Conservation (phyloP, 129 eudicot genomes). For the Arctium minus region DNA sequence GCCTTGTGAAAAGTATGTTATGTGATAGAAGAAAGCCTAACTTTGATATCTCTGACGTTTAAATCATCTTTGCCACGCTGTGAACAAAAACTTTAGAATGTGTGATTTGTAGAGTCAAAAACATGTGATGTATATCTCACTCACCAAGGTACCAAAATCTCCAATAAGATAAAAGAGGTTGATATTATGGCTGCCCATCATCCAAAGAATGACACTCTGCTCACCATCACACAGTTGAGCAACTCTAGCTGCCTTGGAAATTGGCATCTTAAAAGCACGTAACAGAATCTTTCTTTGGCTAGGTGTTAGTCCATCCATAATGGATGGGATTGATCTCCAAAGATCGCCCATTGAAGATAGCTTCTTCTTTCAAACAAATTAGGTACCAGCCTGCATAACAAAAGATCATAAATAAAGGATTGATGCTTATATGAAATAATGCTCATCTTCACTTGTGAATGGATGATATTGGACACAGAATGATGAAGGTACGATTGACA, state of each 20-base stretch:
- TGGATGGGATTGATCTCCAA: slow-evolving; percentile 60
- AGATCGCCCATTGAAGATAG: slow-evolving; percentile 59
- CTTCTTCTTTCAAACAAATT: too few relatives aligned
- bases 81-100: neutral
- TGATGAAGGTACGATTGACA: too few relatives aligned
- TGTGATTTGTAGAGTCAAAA: neutral
- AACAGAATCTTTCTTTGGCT: slow-evolving; percentile 72
- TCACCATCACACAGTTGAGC: slow-evolving; percentile 63
- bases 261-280: slow-evolving; percentile 56
- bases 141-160: slow-evolving; percentile 70
- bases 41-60: slow-evolving; percentile 21
- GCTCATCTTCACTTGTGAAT: too few relatives aligned
- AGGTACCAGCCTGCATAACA: too few relatives aligned
- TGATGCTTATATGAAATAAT: too few relatives aligned
- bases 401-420: too few relatives aligned
- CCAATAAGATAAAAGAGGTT: slow-evolving; percentile 54
- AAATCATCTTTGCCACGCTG: too few relatives aligned
- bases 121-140: neutral
- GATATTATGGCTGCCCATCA: slow-evolving; percentile 68
- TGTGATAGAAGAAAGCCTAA: slow-evolving; percentile 49
- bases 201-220: slow-evolving; percentile 58
- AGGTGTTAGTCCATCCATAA: slow-evolving; percentile 75
- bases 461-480: too few relatives aligned
- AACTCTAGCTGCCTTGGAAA: slow-evolving; percentile 50
- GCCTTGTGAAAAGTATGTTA: slow-evolving; percentile 55